Evolutionary conservation across 306 rosid genomes (phyloP).

Genomic region (Comarum palustre): DNA sequence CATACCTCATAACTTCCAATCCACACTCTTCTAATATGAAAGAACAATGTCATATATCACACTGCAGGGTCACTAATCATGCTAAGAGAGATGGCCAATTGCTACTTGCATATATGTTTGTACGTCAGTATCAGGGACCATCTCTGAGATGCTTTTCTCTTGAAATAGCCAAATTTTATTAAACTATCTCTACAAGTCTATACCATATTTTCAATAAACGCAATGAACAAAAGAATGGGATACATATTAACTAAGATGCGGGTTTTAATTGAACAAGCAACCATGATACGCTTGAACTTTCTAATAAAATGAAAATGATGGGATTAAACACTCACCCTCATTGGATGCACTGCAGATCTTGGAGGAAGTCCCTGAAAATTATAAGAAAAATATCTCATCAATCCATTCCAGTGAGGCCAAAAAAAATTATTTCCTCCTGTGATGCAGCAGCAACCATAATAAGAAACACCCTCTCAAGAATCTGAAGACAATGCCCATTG

Average conservation of each 20-base stretch:
- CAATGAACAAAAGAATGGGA: not conserved
- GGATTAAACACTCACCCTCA: constrained; percentile 65
- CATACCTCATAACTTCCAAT: not conserved
- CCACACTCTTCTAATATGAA: no score
- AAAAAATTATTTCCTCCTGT: constrained; percentile 14
- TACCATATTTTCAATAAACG: constrained; percentile 4
- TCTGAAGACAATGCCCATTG: not conserved
- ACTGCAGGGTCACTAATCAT: not conserved
- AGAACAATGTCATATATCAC: no score
- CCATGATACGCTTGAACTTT: not conserved
- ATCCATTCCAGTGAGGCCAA: constrained; percentile 10
- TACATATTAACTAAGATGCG: not conserved
- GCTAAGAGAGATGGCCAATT: not conserved
- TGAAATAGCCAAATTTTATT: not conserved
- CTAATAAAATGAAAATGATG: not conserved
- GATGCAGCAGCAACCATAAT: not conserved
- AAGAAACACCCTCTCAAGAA: not conserved
- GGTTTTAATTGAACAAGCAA: not conserved
- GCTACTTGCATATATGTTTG: not conserved
- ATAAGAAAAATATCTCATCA: constrained; percentile 18
- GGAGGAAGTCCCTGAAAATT: constrained; percentile 95
- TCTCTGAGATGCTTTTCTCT: not conserved
- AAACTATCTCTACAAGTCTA: not conserved
- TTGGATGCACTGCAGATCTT: constrained; percentile 91
- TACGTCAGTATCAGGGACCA: not conserved